Evolutionary conservation across 176 grass and related monocot species (phyloP).

Genomic region (Oryza officinalis): DNA sequence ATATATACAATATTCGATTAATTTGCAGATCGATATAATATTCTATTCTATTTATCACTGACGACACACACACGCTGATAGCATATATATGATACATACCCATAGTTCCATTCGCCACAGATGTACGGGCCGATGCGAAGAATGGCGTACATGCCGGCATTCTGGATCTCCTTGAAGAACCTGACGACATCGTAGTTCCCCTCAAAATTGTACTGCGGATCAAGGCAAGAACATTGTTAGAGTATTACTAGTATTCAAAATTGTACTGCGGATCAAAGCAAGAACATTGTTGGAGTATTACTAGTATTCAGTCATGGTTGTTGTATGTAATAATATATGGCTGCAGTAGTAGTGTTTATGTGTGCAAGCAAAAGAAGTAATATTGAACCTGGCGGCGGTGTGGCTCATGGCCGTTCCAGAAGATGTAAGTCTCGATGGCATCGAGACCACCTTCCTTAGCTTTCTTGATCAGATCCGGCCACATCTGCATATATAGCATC

Average conservation of each 20-base stretch:
- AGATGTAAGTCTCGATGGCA: constrained; percentile 64
- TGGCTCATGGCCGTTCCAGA: constrained; percentile 77
- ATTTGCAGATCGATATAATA: no score
- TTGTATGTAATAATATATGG: no score
- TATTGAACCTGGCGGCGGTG: constrained; percentile 39
- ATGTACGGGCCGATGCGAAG: constrained; percentile 82
- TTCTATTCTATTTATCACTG: background rate
- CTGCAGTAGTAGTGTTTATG: no score
- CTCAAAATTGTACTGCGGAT: constrained; percentile 65
- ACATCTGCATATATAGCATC: background rate
- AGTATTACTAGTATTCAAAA: constrained; percentile 26
- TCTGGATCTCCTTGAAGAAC: constrained; percentile 69
- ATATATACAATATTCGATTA: no score
- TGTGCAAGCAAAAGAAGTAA: background rate
- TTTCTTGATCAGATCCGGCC: constrained; percentile 58
- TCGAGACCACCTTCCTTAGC: constrained; percentile 64
- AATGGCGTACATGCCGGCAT: constrained; percentile 62
- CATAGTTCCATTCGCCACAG: constrained; percentile 87
- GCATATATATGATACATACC: constrained; percentile 29
- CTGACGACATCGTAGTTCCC: constrained; percentile 60
- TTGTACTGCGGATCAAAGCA: constrained; percentile 50
- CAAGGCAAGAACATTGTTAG: background rate
- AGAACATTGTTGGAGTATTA: background rate
- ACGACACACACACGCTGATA: background rate
- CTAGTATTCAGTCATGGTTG: no score